Base-by-base conservation (phyloP, 1,139 yeast genomes). In the Zygosaccharomyces pseudobailii region DNA sequence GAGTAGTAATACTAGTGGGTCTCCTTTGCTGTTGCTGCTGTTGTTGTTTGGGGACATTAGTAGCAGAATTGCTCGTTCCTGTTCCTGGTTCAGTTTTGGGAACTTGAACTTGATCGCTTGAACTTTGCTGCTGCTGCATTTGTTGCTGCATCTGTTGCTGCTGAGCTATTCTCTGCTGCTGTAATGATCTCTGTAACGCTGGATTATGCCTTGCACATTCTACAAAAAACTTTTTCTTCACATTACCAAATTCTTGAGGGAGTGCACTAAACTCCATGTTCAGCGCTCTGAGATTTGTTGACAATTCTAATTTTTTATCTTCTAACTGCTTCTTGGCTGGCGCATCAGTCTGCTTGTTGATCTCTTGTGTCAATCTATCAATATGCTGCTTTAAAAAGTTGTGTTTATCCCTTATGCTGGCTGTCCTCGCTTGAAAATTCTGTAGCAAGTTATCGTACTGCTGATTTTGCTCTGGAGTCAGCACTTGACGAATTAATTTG, bases 121-220 rank as follows among this genome's bases (percentile, higher is more conserved):
- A 41, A 2, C 24, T 36, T 36, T 40, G 50, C 6, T 28, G 48
- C 39, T 17, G 51, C 31, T 41, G 51, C 32, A 24, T 36, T 27
- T 51, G 55, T 6, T 43, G 49, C 36, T 43, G 57, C 25, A 57
- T 58, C 33, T 55, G 64, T 6, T 42, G 54, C 36, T 46, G 50
- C 36, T 54, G 59, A n/a, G 55, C 57, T 43, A 55, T 56, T 35
- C 49, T 35, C 36, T 57, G 55, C 42, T 57, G 61, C 46, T 58
- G 62, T 42, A 65, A 46, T n/a, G 62, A 55, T 42, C 57, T 53
- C 42, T 63, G 67, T 43, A 66, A 44, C 21, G 57, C 59, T 13
- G 67, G 62, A 45, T 65, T 65, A 5, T 57, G 55, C 39, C 63
- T 59, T 6, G 68, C 67, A 49, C 66, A 63, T 43, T 63, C 67